These are phyloP conservation scores for Podila epicladia DNA, from an alignment of 192 early-diverging fungal species.

Conservation along the genomic window DNA sequence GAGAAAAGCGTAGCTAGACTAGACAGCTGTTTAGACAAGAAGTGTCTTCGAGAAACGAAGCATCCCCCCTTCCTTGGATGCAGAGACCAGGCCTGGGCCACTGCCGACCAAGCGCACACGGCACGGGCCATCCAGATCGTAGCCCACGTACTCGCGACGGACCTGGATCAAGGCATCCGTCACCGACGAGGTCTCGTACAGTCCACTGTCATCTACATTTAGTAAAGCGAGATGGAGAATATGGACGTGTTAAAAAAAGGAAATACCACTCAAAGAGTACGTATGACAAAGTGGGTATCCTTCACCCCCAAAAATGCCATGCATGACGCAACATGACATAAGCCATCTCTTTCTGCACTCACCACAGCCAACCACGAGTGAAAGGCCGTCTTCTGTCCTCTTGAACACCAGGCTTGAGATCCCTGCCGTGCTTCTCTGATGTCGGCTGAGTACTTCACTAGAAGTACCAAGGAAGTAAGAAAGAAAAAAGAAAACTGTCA, in stretches of 20 bases:
- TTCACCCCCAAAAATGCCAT: too few relatives aligned
- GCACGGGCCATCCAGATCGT: conserved; percentile 38
- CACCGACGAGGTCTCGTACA: conserved; percentile 21
- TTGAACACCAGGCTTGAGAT: conserved; percentile 35
- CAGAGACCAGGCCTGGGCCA: conserved; percentile 20
- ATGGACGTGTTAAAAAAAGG: neutral
- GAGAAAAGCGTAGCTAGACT: neutral
- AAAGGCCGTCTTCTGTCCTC: conserved; percentile 3
- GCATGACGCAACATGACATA: neutral
- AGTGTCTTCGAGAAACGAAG: conserved; percentile 26
- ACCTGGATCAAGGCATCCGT: conserved; percentile 13
- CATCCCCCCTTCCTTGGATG: conserved; percentile 40
- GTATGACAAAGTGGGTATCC: neutral
- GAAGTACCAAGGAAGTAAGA: neutral
- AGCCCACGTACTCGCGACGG: conserved; percentile 40
- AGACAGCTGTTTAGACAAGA: neutral
- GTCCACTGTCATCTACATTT: conserved; percentile 32
- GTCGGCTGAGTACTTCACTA: conserved; percentile 32
- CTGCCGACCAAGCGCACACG: conserved; percentile 24
- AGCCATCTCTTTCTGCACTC: neutral
- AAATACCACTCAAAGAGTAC: neutral
- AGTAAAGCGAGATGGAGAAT: neutral
- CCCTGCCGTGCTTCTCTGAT: conserved; percentile 32
- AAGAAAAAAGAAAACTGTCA: neutral
- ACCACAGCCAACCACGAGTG: conserved; percentile 38